Conservation (phyloP, 352 stramenopile species). For the Globisporangium spinosum region DNA sequence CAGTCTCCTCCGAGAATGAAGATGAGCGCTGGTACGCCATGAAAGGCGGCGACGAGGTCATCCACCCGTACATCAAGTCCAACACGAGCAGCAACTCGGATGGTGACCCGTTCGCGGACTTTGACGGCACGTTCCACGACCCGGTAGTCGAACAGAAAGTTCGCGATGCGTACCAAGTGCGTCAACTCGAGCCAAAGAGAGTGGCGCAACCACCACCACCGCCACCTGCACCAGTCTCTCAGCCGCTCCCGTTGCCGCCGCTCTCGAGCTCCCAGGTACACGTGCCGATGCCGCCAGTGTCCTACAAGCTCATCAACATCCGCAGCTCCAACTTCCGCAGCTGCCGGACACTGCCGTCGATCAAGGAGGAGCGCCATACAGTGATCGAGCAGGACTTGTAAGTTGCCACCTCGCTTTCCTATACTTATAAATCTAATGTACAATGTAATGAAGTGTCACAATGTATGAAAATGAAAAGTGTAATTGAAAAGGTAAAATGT, state of each 20-base stretch:
- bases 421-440: conserved; percentile 4
- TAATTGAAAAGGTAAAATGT: not conserved
- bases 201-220: not conserved
- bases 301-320: conserved; percentile 52
- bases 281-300: conserved; percentile 15
- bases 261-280: conserved; percentile 1
- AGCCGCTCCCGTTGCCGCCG: not conserved
- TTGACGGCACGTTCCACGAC: conserved; percentile 22
- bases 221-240: not conserved
- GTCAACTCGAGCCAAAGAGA: not conserved
- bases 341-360: conserved; percentile 31
- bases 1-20: conserved; percentile 9
- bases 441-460: not conserved
- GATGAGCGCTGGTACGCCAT: conserved; percentile 24
- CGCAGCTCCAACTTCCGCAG: conserved; percentile 39
- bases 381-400: conserved; percentile 17
- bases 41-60: conserved; percentile 8
- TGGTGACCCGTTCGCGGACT: conserved; percentile 18
- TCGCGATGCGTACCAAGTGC: not conserved
- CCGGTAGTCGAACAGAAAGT: not conserved
- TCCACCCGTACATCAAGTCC: conserved; percentile 13
- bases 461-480: not conserved
- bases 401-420: not conserved
- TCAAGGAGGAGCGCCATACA: conserved; percentile 28
- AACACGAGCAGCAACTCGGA: conserved; percentile 16